Evolutionary conservation across 2,329 filamentous ascomycete species (phyloP).

Genomic region (Penicillium sp.): DNA sequence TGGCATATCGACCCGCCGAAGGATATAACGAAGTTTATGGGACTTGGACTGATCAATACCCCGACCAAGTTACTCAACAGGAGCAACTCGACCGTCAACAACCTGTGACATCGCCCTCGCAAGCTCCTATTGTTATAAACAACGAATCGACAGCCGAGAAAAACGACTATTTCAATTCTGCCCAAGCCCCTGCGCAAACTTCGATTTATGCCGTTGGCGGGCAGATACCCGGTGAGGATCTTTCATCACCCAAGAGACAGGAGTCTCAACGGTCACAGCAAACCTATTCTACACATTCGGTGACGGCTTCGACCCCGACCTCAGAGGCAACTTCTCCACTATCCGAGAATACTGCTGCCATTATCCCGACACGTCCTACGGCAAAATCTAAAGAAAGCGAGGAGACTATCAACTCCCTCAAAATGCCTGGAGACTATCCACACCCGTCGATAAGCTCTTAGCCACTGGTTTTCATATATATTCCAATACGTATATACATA

Average conservation of each 20-base stretch:
- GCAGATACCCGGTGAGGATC: slow-evolving; percentile 8
- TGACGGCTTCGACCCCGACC: slow-evolving; percentile 11
- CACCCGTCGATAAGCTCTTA: slow-evolving; percentile 13
- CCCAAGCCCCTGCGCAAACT: slow-evolving; percentile 1
- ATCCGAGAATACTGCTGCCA: slow-evolving; percentile 4
- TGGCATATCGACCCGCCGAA: slow-evolving; percentile 7
- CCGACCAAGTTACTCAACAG: slow-evolving; percentile 3
- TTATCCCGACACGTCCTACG: slow-evolving; percentile 12
- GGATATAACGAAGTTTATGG: slow-evolving; percentile 39
- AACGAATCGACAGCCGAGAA: background rate
- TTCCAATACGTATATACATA: background rate
- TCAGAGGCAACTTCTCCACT: slow-evolving; percentile 13
- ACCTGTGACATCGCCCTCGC: background rate
- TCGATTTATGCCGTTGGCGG: slow-evolving; percentile 4
- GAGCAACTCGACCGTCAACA: slow-evolving; percentile 3
- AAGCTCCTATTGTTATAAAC: slow-evolving; percentile 6
- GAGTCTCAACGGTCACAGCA: slow-evolving; percentile 14
- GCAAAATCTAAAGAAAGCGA: slow-evolving; percentile 26
- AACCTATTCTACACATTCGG: slow-evolving; percentile 14
- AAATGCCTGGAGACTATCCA: slow-evolving; percentile 35
- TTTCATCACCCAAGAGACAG: slow-evolving; percentile 8
- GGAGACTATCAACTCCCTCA: slow-evolving; percentile 29
- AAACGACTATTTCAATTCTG: background rate
- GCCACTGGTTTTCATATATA: background rate
- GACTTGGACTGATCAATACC: slow-evolving; percentile 48